Percentiles rank a stretch among this genome's conserved stretches.
These are phyloP conservation scores for Acanthamoeba culbertsoni DNA, from an alignment of 208 protist genomes.

Conservation along the genomic window DNA sequence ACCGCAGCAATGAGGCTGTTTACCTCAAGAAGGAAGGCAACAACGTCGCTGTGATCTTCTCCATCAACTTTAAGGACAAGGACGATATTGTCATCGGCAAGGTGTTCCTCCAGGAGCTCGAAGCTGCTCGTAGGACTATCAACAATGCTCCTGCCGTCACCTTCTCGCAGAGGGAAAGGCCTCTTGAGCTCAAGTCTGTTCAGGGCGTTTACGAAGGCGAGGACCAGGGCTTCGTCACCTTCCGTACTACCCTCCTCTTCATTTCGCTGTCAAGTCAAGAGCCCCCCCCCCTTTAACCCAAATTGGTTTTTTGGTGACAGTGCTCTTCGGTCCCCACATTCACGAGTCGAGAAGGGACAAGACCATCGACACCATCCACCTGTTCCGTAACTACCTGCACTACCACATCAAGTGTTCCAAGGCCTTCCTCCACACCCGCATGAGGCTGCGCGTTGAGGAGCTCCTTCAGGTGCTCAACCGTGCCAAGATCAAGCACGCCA, in stretches of 20 bases:
- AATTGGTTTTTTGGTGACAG: background rate
- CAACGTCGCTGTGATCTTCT: slow-evolving; percentile 77
- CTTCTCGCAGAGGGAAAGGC: slow-evolving; percentile 71
- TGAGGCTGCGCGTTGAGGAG: slow-evolving; percentile 80
- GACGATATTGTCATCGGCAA: slow-evolving; percentile 76
- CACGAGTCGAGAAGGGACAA: slow-evolving; percentile 58
- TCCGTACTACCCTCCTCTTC: slow-evolving; percentile 59
- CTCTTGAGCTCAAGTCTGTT: slow-evolving; percentile 73
- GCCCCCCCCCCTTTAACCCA: too few species aligned
- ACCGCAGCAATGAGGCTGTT: slow-evolving; percentile 73
- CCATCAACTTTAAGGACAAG: slow-evolving; percentile 76
- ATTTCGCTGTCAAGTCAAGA: too few species aligned
- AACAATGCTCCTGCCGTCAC: slow-evolving; percentile 66
- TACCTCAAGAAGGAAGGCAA: slow-evolving; percentile 76
- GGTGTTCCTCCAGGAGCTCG: slow-evolving; percentile 76
- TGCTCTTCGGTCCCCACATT: background rate
- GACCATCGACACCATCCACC: slow-evolving; percentile 76
- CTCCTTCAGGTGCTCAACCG: slow-evolving; percentile 85
- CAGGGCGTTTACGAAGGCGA: slow-evolving; percentile 61
- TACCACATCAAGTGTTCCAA: slow-evolving; percentile 90
- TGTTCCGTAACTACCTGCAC: slow-evolving; percentile 88
- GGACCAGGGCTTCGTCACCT: slow-evolving; percentile 72
- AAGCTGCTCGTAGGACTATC: slow-evolving; percentile 57
- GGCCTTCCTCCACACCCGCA: slow-evolving; percentile 86
- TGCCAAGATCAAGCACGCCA: slow-evolving; percentile 79